Percentiles rank a stretch among this genome's conserved stretches.
Conservation (phyloP, 2,329 filamentous ascomycete genomes). For the Epichloe typhina region DNA sequence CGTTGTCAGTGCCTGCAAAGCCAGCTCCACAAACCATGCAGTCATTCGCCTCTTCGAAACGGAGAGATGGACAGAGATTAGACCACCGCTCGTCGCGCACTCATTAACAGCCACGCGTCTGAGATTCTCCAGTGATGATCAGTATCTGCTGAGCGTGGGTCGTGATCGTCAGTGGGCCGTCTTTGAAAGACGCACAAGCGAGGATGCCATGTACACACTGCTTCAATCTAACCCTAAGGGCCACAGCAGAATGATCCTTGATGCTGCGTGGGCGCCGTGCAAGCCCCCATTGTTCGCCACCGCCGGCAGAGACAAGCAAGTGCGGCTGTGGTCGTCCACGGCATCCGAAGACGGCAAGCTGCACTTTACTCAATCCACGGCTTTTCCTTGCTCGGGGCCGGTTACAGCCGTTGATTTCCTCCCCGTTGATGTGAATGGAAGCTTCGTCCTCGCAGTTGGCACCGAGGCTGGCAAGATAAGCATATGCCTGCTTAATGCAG, state of each 20-base stretch:
- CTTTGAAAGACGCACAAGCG: constrained; percentile 42
- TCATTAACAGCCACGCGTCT: constrained; percentile 74
- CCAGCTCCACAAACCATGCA: constrained; percentile 84
- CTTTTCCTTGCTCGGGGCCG: constrained; percentile 41
- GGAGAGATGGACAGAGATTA: constrained; percentile 72
- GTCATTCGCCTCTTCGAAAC: constrained; percentile 89
- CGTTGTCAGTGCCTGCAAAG: constrained; percentile 85
- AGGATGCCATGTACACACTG: constrained; percentile 37
- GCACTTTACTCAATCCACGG: constrained; percentile 38
- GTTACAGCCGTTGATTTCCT: constrained; percentile 63
- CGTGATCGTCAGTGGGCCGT: constrained; percentile 85
- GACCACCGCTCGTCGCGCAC: constrained; percentile 72
- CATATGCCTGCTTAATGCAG: constrained; percentile 27
- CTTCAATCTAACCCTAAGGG: constrained; percentile 64
- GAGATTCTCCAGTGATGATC: constrained; percentile 64
- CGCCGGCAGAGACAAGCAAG: constrained; percentile 75
- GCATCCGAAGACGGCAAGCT: constrained; percentile 16
- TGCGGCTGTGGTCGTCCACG: constrained; percentile 52
- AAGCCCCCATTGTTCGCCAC: constrained; percentile 57
- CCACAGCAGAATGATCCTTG: constrained; percentile 85
- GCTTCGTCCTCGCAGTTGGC: constrained; percentile 38
- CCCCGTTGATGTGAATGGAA: constrained; percentile 16
- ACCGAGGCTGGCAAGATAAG: constrained; percentile 40
- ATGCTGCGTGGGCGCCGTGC: constrained; percentile 66
- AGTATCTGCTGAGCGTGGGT: constrained; percentile 72